These are phyloP conservation scores for Cardamine occulta DNA, from an alignment of 345 rosid species.

Conservation along the genomic window DNA sequence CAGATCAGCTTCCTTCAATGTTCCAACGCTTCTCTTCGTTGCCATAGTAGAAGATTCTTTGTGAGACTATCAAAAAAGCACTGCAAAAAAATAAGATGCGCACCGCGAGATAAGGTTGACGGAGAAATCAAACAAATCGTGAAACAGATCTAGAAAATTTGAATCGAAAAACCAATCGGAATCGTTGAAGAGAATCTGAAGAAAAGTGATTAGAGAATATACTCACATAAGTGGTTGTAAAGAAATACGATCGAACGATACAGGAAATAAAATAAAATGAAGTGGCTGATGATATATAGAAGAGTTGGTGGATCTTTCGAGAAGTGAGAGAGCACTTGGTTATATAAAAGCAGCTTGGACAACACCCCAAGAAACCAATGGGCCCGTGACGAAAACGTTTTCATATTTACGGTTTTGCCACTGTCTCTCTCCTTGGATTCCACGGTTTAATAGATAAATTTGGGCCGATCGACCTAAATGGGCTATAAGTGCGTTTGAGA, in stretches of 20 bases:
- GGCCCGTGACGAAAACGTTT: conserved; percentile 12
- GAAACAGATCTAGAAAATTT: conserved; percentile 11
- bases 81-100: not conserved
- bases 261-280: not conserved
- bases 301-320: conserved; percentile 39
- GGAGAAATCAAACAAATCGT: conserved; percentile 15
- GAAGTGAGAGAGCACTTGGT: conserved; percentile 12
- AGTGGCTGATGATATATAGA: conserved; percentile 13
- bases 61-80: conserved; percentile 3
- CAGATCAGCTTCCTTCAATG: conserved; percentile 71
- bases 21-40: conserved; percentile 96
- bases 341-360: conserved; percentile 35
- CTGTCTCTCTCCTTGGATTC: conserved; percentile 7
- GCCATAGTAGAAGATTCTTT: conserved; percentile 61
- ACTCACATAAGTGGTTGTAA: conserved; percentile 27
- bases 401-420: conserved; percentile 5
- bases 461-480: not conserved
- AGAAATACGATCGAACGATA: conserved; percentile 15
- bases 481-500: no score
- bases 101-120: conserved; percentile 3
- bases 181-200: conserved; percentile 5
- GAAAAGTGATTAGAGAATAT: not conserved
- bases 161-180: not conserved
- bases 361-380: conserved; percentile 18
- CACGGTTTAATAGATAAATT: not conserved